Base-by-base conservation (phyloP, 1,284 basidiomycete genomes). In the Trametes versicolor region DNA sequence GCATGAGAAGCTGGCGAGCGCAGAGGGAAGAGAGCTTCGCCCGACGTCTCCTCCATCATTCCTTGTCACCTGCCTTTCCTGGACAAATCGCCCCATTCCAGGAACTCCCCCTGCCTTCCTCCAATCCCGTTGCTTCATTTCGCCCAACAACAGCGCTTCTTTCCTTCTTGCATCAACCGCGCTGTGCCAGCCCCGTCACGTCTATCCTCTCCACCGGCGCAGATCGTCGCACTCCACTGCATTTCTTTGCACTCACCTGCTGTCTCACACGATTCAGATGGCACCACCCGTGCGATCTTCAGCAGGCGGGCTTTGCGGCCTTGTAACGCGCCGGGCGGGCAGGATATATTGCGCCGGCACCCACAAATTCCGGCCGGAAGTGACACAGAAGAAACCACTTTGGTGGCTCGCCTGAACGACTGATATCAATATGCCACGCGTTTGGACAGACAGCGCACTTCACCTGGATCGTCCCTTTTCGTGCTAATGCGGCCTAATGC, bases 41-140 rank as follows among this genome's bases (percentile, higher is more conserved):
- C 51, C 50, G 62, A 66, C 62, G 64, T 69, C 64, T 15, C 36
- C 37, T 53, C 60, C 60, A 65, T 62, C 64, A 60, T 53, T 62
- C 60, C 49, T 49, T 66, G 68, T 63, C 68, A 66, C 55, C 65
- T 69, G 60, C 68, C 68, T 19, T 21, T 60, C 64, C 25, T 19
- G 63, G 68, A 29, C 67, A 64, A 37, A 64, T 64, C 63, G 54
- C 45, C 37, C 50, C 58, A 15, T 32, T 49, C 27, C 37, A 23
- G 64, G 64, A 53, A 61, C 21, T 23, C 41, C 15, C 1, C 51
- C 52, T 52, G 34, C 62, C 62, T 50, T 45, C 41, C 39, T 57
- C 54, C 45, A 41, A 61, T 48, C 57, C 43, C 61, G 23, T 19
- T 57, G 19, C 53, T 62, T n/a, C 60, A 62, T 62, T 56, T 50